Evolutionary conservation across 2,329 filamentous ascomycete genomes (phyloP), one percentile per base, ranked within the genome.

Genomic region (Trichoderma lentiforme): DNA sequence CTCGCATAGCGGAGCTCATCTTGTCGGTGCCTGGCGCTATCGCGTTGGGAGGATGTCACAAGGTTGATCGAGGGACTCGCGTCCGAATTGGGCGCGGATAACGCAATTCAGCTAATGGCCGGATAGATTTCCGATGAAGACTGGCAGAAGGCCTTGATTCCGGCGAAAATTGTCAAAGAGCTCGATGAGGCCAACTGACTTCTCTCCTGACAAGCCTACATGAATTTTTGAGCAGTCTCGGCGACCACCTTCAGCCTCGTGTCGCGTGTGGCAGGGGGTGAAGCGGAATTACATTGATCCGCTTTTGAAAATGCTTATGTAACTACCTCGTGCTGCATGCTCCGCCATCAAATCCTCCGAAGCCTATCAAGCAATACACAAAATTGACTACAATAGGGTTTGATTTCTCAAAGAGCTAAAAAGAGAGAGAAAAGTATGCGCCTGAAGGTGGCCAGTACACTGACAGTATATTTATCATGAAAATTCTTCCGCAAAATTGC

Each of bases 1-100:
- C 90, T 81, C 88, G 89, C 88, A 93, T 90, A 63, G 82, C 85
- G 79, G 81, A 85, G 80, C 88, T 90, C 89, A 91, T 91, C 78
- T 88, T 80, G 76, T 78, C 73, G 71, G 61, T 74, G 26, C 36
- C 39, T 26, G 47, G 56, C 43, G 68, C 51, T 65, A 71, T 62
- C 67, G 72, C 62, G 67, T 73, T 60, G 43, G 9, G 51, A n/a
- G 56, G 34, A 71, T 63, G 62, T 61, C 36, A 68, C 51, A 67
- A 53, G 61, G 56, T 39, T 36, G 47, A 43, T 62, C 36, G 64
- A 60, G 28, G 28, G 24, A 56, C 53, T 72, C 71, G 71, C 57
- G 53, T 65, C 66, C 53, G 62, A 63, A 70, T 70, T 70, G 53
- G 53, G 67, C 60, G 51, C 67, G 60, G 57, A 51, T 4, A 67